Base-by-base conservation (phyloP, 495 filamentous ascomycete species). In the Lepraria neglecta region DNA sequence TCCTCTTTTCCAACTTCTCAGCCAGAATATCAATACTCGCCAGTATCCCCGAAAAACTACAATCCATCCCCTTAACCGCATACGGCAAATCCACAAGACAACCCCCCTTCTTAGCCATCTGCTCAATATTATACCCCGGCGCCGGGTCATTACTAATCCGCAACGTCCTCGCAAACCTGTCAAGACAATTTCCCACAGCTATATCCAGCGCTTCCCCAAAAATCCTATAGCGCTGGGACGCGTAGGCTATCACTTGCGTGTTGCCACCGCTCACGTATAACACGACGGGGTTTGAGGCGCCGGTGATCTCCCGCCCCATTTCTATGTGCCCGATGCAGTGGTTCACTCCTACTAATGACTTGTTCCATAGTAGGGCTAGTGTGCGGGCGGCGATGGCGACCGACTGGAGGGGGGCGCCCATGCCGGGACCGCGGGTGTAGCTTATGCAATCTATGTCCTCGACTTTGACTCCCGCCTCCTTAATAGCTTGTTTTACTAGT, bases 201-300 rank as follows among this genome's bases (percentile, higher is more conserved):
- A 98, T 97, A 70, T 98, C 94, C 24, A 98, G 85, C 6, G 95
- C 88, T 76, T 98, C 94, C 50, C 94, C 94, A 74, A 98, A 98
- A 71, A 98, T 97, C 24, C 94, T 87, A 76, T 98, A 98, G 59
- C 91, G 81, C 70, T 91, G 90, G 53, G 89, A 84, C 51, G 90
- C 89, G 78, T 97, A 98, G 35, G 94, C 94, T 66, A 98, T 97
- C 9, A 97, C 92, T 74, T 97, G 95, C 38, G 92, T 96, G 78
- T 98, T 98, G 58, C 94, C 94, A 59, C 94, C 94, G 19, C 86
- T 91, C 40, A 98, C 94, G 76, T 98, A 98, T 47, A 98, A 78
- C 31, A 98, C 94, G 30, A 97, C 89, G 1, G 94, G 94, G 74
- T 97, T 91, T n/a, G 78, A 69, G 15, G 95, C 90, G 58, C 88